Evolutionary conservation across 2,329 filamentous ascomycete genomes (phyloP), one percentile per base, ranked within the genome.

Genomic region (Fusarium nisikadoi): DNA sequence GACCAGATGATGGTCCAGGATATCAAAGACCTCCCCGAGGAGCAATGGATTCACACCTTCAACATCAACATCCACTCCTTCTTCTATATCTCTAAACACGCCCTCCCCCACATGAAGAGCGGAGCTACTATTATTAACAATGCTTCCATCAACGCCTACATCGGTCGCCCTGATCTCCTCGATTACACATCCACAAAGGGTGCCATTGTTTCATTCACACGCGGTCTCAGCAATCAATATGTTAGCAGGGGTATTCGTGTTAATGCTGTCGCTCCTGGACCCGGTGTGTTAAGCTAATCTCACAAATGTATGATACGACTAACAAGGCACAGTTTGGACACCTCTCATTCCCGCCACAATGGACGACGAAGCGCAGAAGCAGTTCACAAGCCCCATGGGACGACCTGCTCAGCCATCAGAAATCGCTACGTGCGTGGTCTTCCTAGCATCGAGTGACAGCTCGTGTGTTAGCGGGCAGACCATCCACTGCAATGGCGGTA

Each of bases 101-200:
- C 87, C 17, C 85, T 96, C 16, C 90, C 90, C 2, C 91, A 95
- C 81, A 92, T 96, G 90, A 88, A 89, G 77, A 80, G 81, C n/a
- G 93, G 94, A 39, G 87, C 89, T 62, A 90, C 89, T 31, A 94
- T 97, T 80, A 94, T 97, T 86, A 96, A 95, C 84, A 94, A 94
- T 79, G 91, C 93, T 47, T 94, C 92, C 36, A 91, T 96, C 79
- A 95, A 95, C 80, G 92, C 91, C 31, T 96, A 95, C 82, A 88
- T 94, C 64, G 93, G 93, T 42, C 91, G 93, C 3, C 91, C 91
- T 0, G 93, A 95, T 76, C 86, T 95, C 4, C 88, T 96, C 53
- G 93, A 96, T 81, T 95, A 96, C 83, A 94, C 93, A 0, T 90
- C 91, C 3, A 94, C 91, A 31, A 94, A 93, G 80, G 93, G 93